Conservation (phyloP, 2,329 filamentous ascomycete genomes). For the Alternaria angustiovoidea region DNA sequence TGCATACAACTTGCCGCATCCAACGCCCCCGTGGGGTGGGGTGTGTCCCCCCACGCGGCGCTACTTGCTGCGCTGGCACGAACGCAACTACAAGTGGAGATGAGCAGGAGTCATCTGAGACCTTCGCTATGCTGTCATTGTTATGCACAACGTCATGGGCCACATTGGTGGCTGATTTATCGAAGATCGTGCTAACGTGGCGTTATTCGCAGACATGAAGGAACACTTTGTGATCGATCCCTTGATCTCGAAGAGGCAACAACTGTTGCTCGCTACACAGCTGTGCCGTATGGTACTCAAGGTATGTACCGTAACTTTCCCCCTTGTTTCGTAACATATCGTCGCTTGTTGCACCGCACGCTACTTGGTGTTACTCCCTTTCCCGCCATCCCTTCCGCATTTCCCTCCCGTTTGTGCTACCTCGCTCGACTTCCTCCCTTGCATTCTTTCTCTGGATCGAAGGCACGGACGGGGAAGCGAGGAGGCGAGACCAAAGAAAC, state of each 20-base stretch:
- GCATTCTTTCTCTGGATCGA: conserved; percentile 12
- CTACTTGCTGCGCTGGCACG: conserved; percentile 22
- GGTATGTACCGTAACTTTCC: conserved; percentile 58
- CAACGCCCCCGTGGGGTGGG: conserved; percentile 31
- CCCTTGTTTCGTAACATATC: conserved; percentile 18
- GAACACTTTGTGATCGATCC: conserved; percentile 98
- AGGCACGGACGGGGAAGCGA: conserved; percentile 31
- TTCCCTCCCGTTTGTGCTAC: conserved; percentile 16
- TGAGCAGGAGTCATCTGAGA: conserved; percentile 17
- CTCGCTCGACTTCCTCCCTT: conserved; percentile 17
- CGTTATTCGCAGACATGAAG: conserved; percentile 76
- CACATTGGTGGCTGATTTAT: conserved; percentile 17
- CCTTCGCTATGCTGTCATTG: conserved; percentile 18
- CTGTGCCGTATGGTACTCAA: conserved; percentile 82
- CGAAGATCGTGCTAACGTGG: conserved; percentile 36
- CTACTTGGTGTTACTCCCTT: conserved; percentile 14
- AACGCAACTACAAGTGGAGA: conserved; percentile 21
- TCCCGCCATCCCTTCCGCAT: conserved; percentile 17
- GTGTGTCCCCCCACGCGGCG: conserved; percentile 35
- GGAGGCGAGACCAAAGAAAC: conserved; percentile 18
- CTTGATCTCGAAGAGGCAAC: conserved; percentile 96
- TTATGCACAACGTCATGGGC: conserved; percentile 10
- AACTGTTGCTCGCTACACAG: conserved; percentile 94
- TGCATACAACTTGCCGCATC: conserved; percentile 22
- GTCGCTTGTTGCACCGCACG: conserved; percentile 15